Percentiles rank a stretch among this genome's conserved stretches.
These are phyloP conservation scores for Gastrodia elata DNA, from an alignment of 106 monocot genomes.

Conservation along the genomic window DNA sequence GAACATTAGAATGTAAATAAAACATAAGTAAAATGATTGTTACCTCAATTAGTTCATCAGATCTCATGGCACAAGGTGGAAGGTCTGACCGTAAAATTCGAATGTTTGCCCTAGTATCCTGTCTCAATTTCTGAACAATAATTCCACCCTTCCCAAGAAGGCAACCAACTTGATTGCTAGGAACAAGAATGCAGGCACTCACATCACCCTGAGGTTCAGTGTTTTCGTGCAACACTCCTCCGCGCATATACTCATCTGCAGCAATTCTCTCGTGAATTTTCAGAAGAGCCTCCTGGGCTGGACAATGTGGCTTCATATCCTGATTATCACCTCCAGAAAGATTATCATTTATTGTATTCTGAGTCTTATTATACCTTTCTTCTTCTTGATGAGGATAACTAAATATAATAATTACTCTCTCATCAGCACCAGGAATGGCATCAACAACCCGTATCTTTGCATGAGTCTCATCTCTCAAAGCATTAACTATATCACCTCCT, in stretches of 20 bases:
- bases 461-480: conserved; percentile 55
- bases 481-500: conserved; percentile 68
- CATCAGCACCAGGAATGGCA: conserved; percentile 68
- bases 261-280: conserved; percentile 75
- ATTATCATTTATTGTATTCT: conserved; percentile 11
- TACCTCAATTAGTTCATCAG: conserved; percentile 76
- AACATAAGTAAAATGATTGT: background rate
- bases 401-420: conserved; percentile 59
- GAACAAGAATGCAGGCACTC: conserved; percentile 57
- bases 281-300: conserved; percentile 67
- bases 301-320: conserved; percentile 41
- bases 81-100: conserved; percentile 49
- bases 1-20: background rate
- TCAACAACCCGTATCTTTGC: conserved; percentile 75
- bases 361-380: conserved; percentile 2
- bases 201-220: conserved; percentile 33
- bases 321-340: conserved; percentile 15
- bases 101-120: conserved; percentile 55
- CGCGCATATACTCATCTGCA: conserved; percentile 47
- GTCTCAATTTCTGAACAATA: conserved; percentile 52
- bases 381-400: conserved; percentile 22
- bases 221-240: conserved; percentile 30
- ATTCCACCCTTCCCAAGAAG: conserved; percentile 76
- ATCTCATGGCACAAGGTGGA: conserved; percentile 70
- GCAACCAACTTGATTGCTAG: conserved; percentile 69